Base-by-base conservation (phyloP, 2,329 filamentous ascomycete species). In the Arthrobotrys conoides region DNA sequence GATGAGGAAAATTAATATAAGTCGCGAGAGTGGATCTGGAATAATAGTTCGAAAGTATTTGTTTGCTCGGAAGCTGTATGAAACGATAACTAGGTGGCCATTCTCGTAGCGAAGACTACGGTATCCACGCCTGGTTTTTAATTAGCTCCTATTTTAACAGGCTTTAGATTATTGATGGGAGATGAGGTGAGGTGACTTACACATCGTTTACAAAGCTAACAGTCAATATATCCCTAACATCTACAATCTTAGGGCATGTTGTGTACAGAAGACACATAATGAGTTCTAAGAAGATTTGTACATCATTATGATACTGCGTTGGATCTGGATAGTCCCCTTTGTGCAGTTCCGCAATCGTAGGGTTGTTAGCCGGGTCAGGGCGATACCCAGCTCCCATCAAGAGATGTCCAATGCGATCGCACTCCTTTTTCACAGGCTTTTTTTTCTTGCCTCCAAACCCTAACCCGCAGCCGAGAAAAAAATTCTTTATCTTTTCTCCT, bases 21-120 rank as follows among this genome's bases (percentile, higher is more conserved):
- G 22, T 4, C 63, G 67, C 10, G 75, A 71, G 10, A 78, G 75
- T 18, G 75, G 75, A 22, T 20, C 24, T n/a, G 75, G 75, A 20
- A 78, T 64, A 5, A 72, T 55, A 3, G 67, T 78, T 16, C 75
- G 24, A n/a, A 64, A 68, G 20, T 30, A 36, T 16, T n/a, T 24
- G n/a, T 64, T 44, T 5, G 41, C 8, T 1, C 30, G 3, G 3
- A 5, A 6, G 8, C 49, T 30, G 46, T 55, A 57, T 2, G 75
- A 71, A 5, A 72, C 22, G 5, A 78, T 72, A 3, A 64, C 63
- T 0, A 78, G 16, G 24, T 72, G 63, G 27, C 51, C 51, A 12
- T 78, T 72, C 33, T 78, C 75, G n/a, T 68, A 78, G 9, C 68
- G 68, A 10, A 78, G 67, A 12, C 53, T 66, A 14, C 75, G 75